Conservation (phyloP, 169 alveolate species). For the Prorocentrum cordatum region DNA sequence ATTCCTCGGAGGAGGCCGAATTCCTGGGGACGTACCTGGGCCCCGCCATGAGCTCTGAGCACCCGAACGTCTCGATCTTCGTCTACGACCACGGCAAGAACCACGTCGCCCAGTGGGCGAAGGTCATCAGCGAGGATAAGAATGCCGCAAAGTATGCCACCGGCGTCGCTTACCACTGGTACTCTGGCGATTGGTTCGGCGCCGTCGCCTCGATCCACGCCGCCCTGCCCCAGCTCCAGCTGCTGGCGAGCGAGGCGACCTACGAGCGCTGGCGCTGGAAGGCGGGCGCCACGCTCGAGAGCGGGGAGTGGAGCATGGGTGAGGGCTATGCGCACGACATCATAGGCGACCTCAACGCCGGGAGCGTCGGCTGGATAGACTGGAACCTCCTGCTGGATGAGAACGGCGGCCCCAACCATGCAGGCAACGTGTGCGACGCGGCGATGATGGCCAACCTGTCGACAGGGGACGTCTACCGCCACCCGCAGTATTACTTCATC, state of each 20-base stretch:
- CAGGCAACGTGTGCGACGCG: slow-evolving; percentile 51
- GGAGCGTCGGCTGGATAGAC: slow-evolving; percentile 37
- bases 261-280: no score
- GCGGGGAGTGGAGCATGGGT: slow-evolving; percentile 41
- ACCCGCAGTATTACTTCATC: slow-evolving; percentile 52
- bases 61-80: not conserved
- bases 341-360: slow-evolving; percentile 42
- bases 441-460: slow-evolving; percentile 7
- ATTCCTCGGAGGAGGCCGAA: not conserved
- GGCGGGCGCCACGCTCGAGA: no score
- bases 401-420: slow-evolving; percentile 67
- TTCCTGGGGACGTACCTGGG: slow-evolving; percentile 17
- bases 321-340: slow-evolving; percentile 63
- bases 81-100: slow-evolving; percentile 42
- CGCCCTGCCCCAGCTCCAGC: not conserved
- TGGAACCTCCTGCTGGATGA: slow-evolving; percentile 49
- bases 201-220: slow-evolving; percentile 1
- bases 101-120: not conserved
- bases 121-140: not conserved
- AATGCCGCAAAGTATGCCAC: not conserved
- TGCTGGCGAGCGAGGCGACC: slow-evolving; percentile 21
- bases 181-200: slow-evolving; percentile 34
- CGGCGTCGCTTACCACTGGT: slow-evolving; percentile 50
- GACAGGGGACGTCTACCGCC: slow-evolving; percentile 14
- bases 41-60: not conserved